Evolutionary conservation across 1,284 basidiomycete genomes (phyloP), one percentile per base, ranked within the genome.

Genomic region (Cutaneotrichosporon cutaneum): DNA sequence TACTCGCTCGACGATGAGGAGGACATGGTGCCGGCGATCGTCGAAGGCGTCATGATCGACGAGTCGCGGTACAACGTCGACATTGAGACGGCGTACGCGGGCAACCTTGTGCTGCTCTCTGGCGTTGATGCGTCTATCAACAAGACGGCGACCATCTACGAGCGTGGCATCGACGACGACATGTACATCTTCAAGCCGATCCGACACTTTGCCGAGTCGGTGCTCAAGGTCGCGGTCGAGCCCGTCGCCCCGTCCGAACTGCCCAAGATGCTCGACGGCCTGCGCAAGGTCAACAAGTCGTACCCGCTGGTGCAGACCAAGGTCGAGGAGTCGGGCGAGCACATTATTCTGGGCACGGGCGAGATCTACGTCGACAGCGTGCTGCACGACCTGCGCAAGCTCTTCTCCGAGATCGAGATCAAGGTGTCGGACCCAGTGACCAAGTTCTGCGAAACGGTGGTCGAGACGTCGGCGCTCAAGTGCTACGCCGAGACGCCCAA

Each of bases 371-470:
- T 99, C 71, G 96, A 99, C 77, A 96, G 90, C 68, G 90, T 97
- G 50, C 87, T 99, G 87, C 94, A 99, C 76, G 96, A 99, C 80
- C 81, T 99, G 66, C 85, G 96, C 63, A 86, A 86, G 65, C 77
- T 99, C 66, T 99, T 96, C 81, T 87, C 91, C 51, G 96, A 99
- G 82, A 97, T 99, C 70, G 96, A 99, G 84, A 97, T 99, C 83
- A 98, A 99, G 82, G 94, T 99, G 16, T 97, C 94, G 33, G 96
- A 99, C 82, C 96, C 96, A 1, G 94, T 98, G 32, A 96, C 94
- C 27, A 92, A 94, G 76, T 99, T 99, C 82, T 92, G 92, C 75
- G 96, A 99, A 82, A 99, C 96, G 13, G 96, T 99, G 21, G 84
- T 99, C 64, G 96, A 99, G 82, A 99, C 96, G 32, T 94, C 91